Conservation (phyloP, 176 grass and related monocot genomes). For the Cenchrus purpureus region DNA sequence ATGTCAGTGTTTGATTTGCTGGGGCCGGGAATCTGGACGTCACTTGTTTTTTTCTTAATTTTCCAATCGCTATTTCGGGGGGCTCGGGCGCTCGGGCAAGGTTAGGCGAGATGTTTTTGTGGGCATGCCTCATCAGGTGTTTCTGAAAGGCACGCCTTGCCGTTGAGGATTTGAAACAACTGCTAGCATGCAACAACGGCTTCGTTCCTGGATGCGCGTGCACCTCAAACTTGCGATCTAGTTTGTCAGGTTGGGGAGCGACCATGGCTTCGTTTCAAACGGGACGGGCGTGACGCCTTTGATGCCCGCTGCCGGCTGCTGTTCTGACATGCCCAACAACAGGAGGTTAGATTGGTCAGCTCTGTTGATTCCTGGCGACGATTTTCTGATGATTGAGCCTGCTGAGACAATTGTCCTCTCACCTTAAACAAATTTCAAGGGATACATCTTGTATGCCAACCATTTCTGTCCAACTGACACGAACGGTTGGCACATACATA, state of each 20-base stretch:
- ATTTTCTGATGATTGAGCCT: not conserved
- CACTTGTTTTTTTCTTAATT: too few species aligned
- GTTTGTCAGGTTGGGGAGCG: not conserved
- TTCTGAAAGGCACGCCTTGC: not conserved
- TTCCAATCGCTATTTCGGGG: too few species aligned
- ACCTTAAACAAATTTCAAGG: not conserved
- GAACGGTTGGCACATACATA: not conserved
- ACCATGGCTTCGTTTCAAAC: not conserved
- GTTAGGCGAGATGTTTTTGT: not conserved
- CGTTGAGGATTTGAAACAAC: not conserved
- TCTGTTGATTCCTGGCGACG: not conserved
- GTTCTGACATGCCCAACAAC: not conserved
- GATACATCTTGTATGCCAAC: not conserved
- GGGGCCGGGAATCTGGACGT: not conserved
- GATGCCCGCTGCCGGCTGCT: not conserved
- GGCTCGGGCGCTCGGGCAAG: not conserved
- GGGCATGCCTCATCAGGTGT: not conserved
- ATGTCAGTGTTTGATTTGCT: not conserved
- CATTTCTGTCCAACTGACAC: constrained; percentile 8
- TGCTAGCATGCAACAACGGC: too few species aligned
- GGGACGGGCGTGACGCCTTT: not conserved
- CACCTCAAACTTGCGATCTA: not conserved
- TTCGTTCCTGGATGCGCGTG: not conserved
- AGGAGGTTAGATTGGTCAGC: not conserved
- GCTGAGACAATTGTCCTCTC: not conserved